A percentile compares a stretch with the other conserved stretches of the same genome.
Conservation (phyloP, 345 rosid species). For the thale cress (Arabidopsis thaliana) region TAIR10.1 NC_003074.8:7068501-7069000, state of each 20-base stretch:
- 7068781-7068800: background rate
- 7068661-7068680: slow-evolving; percentile 63
- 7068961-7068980: slow-evolving; percentile 1
- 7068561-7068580: slow-evolving; percentile 56
- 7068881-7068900: slow-evolving; percentile 29
- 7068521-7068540: background rate
- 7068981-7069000: slow-evolving; percentile 41
- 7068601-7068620: slow-evolving; percentile 75
- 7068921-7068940: slow-evolving; percentile 15
- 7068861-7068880: slow-evolving; percentile 13
- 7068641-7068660: slow-evolving; percentile 87
- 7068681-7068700: slow-evolving; percentile 68
- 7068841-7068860: slow-evolving; percentile 39
- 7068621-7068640: slow-evolving; percentile 81
- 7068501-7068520: slow-evolving; percentile 49
- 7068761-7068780: background rate
- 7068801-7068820: background rate
- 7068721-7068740: slow-evolving; percentile 77
- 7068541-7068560: background rate
- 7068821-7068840: slow-evolving; percentile 25
- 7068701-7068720: slow-evolving; percentile 84
- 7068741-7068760: slow-evolving; percentile 1
- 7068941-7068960: slow-evolving; percentile 15
- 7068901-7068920: slow-evolving; percentile 35
- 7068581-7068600: slow-evolving; percentile 82